phyloP scores from a whole-genome alignment of 73 alveolate genomes.

The Stentor coeruleus region DNA sequence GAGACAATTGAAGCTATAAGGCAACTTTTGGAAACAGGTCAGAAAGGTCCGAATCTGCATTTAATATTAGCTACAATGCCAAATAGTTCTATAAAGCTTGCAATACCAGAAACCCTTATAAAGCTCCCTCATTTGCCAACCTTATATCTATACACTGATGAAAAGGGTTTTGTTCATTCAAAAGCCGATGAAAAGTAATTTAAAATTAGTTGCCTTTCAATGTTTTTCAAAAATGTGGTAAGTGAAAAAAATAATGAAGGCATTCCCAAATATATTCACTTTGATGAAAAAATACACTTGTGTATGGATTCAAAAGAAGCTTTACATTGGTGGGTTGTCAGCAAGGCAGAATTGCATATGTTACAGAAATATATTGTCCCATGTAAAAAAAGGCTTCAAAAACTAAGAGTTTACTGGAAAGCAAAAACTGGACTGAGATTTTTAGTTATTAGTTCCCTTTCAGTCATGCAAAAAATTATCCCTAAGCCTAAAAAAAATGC shows the following conservation, averaged over 20 bases:
- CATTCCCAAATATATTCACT: background rate
- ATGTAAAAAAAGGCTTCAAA: background rate
- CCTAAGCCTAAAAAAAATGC: background rate
- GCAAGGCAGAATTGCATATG: background rate
- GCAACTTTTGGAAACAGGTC: slow-evolving; percentile 2
- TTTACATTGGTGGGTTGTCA: background rate
- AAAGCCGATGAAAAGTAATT: background rate
- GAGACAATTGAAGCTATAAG: too few species aligned
- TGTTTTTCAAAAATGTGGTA: background rate
- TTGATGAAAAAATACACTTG: background rate
- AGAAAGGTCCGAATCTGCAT: background rate
- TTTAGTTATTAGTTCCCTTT: background rate
- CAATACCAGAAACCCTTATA: background rate
- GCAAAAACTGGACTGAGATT: background rate
- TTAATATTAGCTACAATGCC: background rate
- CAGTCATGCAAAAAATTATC: too few species aligned
- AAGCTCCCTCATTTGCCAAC: background rate
- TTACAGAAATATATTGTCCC: background rate
- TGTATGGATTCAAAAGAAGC: background rate
- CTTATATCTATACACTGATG: background rate
- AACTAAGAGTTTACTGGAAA: background rate
- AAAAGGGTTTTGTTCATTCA: background rate
- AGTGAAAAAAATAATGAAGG: background rate
- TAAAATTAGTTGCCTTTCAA: background rate
- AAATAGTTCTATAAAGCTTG: background rate